Conservation (phyloP, 176 grass and related monocot species). For the Zea luxurians region DNA sequence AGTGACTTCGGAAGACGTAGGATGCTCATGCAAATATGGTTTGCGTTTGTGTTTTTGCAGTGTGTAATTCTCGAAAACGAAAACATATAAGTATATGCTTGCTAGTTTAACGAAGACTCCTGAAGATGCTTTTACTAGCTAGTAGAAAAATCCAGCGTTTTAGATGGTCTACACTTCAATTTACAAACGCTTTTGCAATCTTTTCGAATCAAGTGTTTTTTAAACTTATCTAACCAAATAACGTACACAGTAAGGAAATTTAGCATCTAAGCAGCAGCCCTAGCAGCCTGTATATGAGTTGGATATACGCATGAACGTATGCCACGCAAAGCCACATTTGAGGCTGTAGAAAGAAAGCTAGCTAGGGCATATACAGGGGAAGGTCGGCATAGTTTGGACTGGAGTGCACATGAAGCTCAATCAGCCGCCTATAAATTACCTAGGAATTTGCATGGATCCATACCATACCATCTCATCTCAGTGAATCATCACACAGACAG, state of each 20-base stretch:
- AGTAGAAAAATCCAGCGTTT: too few species aligned
- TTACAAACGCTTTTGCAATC: neutral
- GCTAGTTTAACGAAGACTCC: too few species aligned
- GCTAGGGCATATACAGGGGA: neutral
- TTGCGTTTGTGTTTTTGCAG: too few species aligned
- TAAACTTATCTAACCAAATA: neutral
- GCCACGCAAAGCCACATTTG: neutral
- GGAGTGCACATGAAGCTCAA: neutral
- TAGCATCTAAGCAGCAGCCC: neutral
- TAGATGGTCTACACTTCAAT: too few species aligned
- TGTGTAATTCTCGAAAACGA: too few species aligned
- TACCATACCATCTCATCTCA: constrained; percentile 1
- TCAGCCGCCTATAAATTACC: constrained; percentile 6
- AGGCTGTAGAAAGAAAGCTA: neutral
- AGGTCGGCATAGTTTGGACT: neutral
- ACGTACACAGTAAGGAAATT: neutral
- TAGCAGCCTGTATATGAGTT: neutral
- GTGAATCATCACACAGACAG: neutral
- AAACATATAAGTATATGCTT: too few species aligned
- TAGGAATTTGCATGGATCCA: neutral
- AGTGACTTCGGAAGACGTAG: too few species aligned
- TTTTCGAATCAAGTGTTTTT: neutral
- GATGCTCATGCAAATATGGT: too few species aligned
- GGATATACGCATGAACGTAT: neutral
- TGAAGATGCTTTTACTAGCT: too few species aligned